These are phyloP conservation scores for Suillus hirtellus DNA, from an alignment of 768 basidiomycete species.

Conservation along the genomic window DNA sequence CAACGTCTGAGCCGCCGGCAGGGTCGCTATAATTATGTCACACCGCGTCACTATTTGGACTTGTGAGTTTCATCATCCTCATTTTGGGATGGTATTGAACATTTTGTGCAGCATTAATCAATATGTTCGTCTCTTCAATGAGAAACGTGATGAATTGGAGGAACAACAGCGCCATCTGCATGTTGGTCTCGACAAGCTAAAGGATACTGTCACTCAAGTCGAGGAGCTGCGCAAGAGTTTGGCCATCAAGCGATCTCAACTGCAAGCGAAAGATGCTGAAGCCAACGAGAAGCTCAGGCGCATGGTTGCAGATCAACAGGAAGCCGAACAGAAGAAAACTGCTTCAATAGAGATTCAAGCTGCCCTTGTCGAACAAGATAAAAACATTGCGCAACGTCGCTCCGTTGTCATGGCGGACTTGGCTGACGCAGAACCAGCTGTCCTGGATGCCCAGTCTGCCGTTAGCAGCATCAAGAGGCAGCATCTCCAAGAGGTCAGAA, in stretches of 20 bases:
- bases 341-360: conserved; percentile 96
- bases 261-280: conserved; percentile 91
- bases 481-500: conserved; percentile 94
- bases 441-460: conserved; percentile 92
- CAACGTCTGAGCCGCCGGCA: conserved; percentile 85
- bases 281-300: conserved; percentile 97
- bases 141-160: conserved; percentile 96
- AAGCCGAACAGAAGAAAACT: conserved; percentile 97
- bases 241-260: conserved; percentile 88
- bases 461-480: conserved; percentile 96
- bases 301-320: conserved; percentile 98
- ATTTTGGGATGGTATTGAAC: conserved; percentile 12
- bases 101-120: conserved; percentile 78
- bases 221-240: conserved; percentile 95
- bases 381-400: conserved; percentile 82
- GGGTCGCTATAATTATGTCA: conserved; percentile 96
- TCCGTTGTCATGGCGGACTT: conserved; percentile 92
- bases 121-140: conserved; percentile 91
- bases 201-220: conserved; percentile 94
- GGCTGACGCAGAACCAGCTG: conserved; percentile 97
- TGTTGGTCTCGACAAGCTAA: conserved; percentile 95
- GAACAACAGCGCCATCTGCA: conserved; percentile 99
- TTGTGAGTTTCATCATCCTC: conserved; percentile 67
- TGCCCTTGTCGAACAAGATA: conserved; percentile 89
- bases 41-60: conserved; percentile 96